phyloP scores from a whole-genome alignment of 352 stramenopile genomes.

The Vaucheria bursata region DNA sequence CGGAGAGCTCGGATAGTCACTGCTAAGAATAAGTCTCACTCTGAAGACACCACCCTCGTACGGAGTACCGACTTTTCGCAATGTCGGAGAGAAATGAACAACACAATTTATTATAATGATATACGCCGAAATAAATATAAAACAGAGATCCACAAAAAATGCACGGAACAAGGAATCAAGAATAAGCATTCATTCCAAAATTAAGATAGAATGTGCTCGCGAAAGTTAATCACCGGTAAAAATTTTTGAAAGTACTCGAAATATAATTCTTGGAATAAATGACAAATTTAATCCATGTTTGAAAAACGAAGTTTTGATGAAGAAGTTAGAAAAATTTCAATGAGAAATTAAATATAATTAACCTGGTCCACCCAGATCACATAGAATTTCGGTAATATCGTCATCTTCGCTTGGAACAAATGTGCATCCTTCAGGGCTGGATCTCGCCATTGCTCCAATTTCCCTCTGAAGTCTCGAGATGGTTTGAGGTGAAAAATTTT shows the following conservation, averaged over 20 bases:
- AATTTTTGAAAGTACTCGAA: too few species aligned
- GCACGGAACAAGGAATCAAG: not conserved
- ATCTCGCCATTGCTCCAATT: not conserved
- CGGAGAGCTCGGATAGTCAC: conserved; percentile 63
- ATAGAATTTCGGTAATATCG: conserved; percentile 79
- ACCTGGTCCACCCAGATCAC: conserved; percentile 85
- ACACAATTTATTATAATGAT: not conserved
- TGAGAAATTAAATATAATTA: too few species aligned
- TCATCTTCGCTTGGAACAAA: conserved; percentile 52
- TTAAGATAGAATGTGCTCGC: not conserved
- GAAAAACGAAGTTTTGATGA: too few species aligned
- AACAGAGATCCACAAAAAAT: not conserved
- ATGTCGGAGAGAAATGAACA: conserved; percentile 15
- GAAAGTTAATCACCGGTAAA: too few species aligned
- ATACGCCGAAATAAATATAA: too few species aligned
- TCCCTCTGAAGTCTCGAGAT: not conserved
- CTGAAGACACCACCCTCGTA: conserved; percentile 91
- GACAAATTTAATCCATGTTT: too few species aligned
- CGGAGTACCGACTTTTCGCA: conserved; percentile 83
- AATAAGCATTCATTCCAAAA: not conserved
- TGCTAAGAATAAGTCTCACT: conserved; percentile 84
- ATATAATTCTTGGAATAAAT: too few species aligned
- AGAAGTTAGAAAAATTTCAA: too few species aligned
- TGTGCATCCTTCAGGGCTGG: not conserved
- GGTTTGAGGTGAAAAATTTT: not conserved